phyloP scores from a whole-genome alignment of 768 basidiomycete genomes.

The Lactarius pseudohatsudake region DNA sequence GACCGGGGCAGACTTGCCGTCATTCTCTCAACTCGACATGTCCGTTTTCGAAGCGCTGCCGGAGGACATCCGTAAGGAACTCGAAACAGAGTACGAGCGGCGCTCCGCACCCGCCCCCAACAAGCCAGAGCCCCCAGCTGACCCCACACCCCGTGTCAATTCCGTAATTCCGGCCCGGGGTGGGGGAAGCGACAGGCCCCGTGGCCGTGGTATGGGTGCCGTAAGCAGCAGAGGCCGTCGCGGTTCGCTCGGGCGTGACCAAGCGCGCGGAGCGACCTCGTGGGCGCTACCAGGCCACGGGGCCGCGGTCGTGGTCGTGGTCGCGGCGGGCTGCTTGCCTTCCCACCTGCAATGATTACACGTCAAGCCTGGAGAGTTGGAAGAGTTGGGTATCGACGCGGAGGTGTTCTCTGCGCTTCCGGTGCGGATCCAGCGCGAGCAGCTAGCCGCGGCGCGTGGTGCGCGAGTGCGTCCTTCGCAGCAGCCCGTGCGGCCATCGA shows the following conservation, averaged over 20 bases:
- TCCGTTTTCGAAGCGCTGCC: slow-evolving; percentile 71
- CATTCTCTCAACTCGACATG: slow-evolving; percentile 74
- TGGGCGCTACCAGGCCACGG: background rate
- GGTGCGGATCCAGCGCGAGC: slow-evolving; percentile 66
- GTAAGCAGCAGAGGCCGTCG: slow-evolving; percentile 1
- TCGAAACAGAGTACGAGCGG: slow-evolving; percentile 64
- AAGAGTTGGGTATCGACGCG: slow-evolving; percentile 68
- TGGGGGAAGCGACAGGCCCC: slow-evolving; percentile 10
- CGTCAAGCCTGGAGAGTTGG: slow-evolving; percentile 58
- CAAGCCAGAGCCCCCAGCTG: slow-evolving; percentile 24
- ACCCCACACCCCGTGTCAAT: slow-evolving; percentile 14
- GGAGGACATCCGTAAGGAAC: slow-evolving; percentile 63
- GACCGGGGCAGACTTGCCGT: slow-evolving; percentile 47
- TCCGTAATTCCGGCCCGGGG: slow-evolving; percentile 11
- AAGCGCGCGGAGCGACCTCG: background rate
- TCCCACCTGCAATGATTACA: slow-evolving; percentile 38
- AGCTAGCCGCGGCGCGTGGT: slow-evolving; percentile 59
- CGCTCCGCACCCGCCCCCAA: slow-evolving; percentile 51
- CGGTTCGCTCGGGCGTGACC: background rate
- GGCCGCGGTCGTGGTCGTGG: slow-evolving; percentile 1
- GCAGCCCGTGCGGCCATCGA: slow-evolving; percentile 13
- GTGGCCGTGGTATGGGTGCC: slow-evolving; percentile 20
- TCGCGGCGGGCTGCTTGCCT: slow-evolving; percentile 32
- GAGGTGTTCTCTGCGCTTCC: slow-evolving; percentile 69
- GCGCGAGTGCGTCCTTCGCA: slow-evolving; percentile 35